These are phyloP conservation scores for Fusarium incarnatum DNA, from an alignment of 2,329 filamentous ascomycete genomes.

Conservation along the genomic window DNA sequence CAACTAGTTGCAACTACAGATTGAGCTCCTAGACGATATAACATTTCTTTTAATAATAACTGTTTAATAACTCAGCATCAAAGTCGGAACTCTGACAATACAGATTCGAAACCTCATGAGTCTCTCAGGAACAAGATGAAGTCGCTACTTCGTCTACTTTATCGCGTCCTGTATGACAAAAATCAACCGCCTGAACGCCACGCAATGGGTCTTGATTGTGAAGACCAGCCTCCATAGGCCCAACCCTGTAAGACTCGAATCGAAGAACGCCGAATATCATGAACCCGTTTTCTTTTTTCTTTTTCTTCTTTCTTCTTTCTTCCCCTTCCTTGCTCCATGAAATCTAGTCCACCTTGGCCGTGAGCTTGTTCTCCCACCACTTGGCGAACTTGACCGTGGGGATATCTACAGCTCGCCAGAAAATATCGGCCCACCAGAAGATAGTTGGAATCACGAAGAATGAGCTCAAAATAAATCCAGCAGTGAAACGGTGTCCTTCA, in stretches of 20 bases:
- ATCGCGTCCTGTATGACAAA: conserved; percentile 11
- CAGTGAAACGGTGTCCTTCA: conserved; percentile 59
- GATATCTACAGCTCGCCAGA: conserved; percentile 66
- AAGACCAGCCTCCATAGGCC: conserved; percentile 8
- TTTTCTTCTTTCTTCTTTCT: background rate
- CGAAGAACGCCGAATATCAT: conserved; percentile 17
- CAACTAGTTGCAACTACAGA: background rate
- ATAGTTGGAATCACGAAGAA: conserved; percentile 63
- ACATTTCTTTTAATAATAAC: conserved; percentile 6
- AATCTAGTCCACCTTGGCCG: conserved; percentile 47
- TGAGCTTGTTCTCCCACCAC: conserved; percentile 63
- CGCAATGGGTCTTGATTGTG: background rate
- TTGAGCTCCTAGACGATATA: background rate
- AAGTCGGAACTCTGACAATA: background rate
- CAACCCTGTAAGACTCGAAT: conserved; percentile 9
- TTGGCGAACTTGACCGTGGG: conserved; percentile 67
- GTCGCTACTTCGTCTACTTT: conserved; percentile 1
- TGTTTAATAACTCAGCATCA: conserved; percentile 2
- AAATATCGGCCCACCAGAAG: conserved; percentile 67
- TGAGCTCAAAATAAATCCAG: conserved; percentile 60
- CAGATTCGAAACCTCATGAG: background rate
- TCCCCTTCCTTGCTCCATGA: background rate
- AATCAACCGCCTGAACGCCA: conserved; percentile 36
- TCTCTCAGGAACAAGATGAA: conserved; percentile 2
- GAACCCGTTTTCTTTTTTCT: conserved; percentile 1